phyloP scores from a whole-genome alignment of 2,329 filamentous ascomycete genomes.

The Orbilia oligospora region DNA sequence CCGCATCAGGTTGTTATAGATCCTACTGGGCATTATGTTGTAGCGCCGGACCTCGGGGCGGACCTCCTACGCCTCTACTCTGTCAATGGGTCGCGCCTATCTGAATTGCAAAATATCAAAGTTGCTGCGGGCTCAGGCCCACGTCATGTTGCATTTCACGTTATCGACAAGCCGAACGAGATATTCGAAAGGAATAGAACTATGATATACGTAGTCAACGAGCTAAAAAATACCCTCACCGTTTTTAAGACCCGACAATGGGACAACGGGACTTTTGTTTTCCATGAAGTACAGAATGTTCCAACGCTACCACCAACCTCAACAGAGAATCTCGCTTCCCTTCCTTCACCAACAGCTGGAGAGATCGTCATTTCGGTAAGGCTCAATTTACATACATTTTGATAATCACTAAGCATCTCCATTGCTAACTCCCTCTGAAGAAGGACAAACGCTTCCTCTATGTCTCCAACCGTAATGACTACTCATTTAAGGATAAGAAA shows the following conservation, averaged over 20 bases:
- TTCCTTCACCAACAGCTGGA: constrained; percentile 68
- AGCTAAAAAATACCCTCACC: constrained; percentile 73
- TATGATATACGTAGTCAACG: constrained; percentile 75
- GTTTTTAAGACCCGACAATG: constrained; percentile 73
- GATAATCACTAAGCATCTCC: neutral
- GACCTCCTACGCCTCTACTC: constrained; percentile 75
- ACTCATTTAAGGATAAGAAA: constrained; percentile 68
- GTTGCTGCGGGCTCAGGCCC: constrained; percentile 74
- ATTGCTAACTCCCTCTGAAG: constrained; percentile 65
- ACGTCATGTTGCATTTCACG: constrained; percentile 75
- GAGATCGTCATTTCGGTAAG: constrained; percentile 75
- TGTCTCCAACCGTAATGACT: constrained; percentile 78
- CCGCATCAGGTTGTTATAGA: constrained; percentile 77
- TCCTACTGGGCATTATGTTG: constrained; percentile 75
- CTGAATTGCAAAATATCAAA: constrained; percentile 68
- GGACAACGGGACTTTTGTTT: constrained; percentile 64
- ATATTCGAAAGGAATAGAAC: constrained; percentile 66
- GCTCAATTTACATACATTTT: constrained; percentile 47
- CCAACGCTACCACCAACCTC: constrained; percentile 68
- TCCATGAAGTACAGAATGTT: constrained; percentile 69
- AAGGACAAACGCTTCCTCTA: constrained; percentile 76
- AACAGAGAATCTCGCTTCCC: neutral
- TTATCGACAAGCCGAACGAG: constrained; percentile 44
- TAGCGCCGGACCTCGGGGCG: constrained; percentile 77
- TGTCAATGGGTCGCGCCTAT: constrained; percentile 66